Percentiles rank a stretch among this genome's conserved stretches.
phyloP scores from a whole-genome alignment of 805 yeast species.

The Ogataea salicorniae region DNA sequence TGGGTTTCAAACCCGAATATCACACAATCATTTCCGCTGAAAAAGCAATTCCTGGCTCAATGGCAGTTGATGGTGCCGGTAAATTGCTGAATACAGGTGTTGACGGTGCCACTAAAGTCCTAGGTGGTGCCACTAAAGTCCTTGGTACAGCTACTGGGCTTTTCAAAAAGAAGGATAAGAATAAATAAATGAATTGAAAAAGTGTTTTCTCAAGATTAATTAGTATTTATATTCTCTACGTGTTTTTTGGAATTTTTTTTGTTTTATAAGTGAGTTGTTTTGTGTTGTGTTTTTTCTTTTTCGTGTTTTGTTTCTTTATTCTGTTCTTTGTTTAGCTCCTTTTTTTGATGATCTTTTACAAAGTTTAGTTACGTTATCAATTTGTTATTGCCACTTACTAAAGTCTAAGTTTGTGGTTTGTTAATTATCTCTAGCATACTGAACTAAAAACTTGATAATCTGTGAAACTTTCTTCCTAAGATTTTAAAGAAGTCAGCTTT shows the following conservation, averaged over 20 bases:
- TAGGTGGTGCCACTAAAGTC: slow-evolving; percentile 48
- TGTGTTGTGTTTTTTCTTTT: too few relatives aligned
- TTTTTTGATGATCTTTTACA: background rate
- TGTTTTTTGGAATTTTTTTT: background rate
- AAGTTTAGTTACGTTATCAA: too few relatives aligned
- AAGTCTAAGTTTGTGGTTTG: too few relatives aligned
- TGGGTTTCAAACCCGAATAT: slow-evolving; percentile 68
- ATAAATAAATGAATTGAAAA: background rate
- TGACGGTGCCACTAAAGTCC: slow-evolving; percentile 36
- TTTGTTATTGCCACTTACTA: too few relatives aligned
- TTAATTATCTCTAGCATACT: too few relatives aligned
- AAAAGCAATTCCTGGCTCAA: slow-evolving; percentile 34
- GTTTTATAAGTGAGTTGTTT: too few relatives aligned
- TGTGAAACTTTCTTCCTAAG: too few relatives aligned
- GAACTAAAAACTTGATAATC: too few relatives aligned
- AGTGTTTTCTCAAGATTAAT: background rate
- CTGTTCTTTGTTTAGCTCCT: background rate
- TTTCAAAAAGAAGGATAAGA: slow-evolving; percentile 21
- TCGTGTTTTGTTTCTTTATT: too few relatives aligned
- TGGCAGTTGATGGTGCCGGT: slow-evolving; percentile 41
- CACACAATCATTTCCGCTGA: slow-evolving; percentile 38
- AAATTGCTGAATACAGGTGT: slow-evolving; percentile 39
- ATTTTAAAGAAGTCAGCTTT: too few relatives aligned
- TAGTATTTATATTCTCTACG: background rate
- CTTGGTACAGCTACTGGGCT: slow-evolving; percentile 41